These are phyloP conservation scores for Solanum etuberosum DNA, from an alignment of 257 asterid species.

Conservation along the genomic window DNA sequence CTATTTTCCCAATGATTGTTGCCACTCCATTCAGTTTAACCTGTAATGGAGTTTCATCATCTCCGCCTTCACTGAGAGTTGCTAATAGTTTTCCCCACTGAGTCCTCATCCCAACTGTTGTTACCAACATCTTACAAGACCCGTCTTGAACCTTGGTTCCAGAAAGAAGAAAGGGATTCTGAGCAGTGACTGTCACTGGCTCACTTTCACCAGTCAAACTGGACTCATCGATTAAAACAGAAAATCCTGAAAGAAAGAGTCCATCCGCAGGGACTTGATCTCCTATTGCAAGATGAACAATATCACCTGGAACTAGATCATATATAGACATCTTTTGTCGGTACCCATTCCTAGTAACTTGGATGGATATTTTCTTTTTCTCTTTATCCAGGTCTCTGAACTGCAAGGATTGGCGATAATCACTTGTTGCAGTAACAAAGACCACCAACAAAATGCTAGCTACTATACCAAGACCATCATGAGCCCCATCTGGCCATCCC, in stretches of 20 bases:
- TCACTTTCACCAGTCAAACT: slow-evolving; percentile 89
- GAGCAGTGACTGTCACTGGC: slow-evolving; percentile 50
- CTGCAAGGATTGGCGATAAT: slow-evolving; percentile 76
- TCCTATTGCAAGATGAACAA: slow-evolving; percentile 75
- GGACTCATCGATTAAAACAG: slow-evolving; percentile 69
- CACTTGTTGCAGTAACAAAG: slow-evolving; percentile 82
- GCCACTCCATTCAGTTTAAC: slow-evolving; percentile 89
- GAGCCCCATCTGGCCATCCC: slow-evolving; percentile 93
- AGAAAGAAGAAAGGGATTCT: slow-evolving; percentile 66
- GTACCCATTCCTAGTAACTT: slow-evolving; percentile 71
- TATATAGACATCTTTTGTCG: slow-evolving; percentile 71
- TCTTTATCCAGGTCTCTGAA: slow-evolving; percentile 76
- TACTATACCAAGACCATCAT: slow-evolving; percentile 83
- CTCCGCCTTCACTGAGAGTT: slow-evolving; percentile 85
- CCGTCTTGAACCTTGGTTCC: slow-evolving; percentile 95
- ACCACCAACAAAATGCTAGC: slow-evolving; percentile 78
- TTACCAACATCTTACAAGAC: slow-evolving; percentile 77
- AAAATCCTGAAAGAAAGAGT: slow-evolving; percentile 64
- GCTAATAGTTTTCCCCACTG: slow-evolving; percentile 95
- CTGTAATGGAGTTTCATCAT: slow-evolving; percentile 82
- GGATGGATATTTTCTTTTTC: slow-evolving; percentile 73
- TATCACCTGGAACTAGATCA: slow-evolving; percentile 71
- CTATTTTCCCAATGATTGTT: slow-evolving; percentile 79
- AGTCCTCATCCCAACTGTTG: slow-evolving; percentile 89
- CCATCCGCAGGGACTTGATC: slow-evolving; percentile 96